Evolutionary conservation across 768 basidiomycete genomes (phyloP).

Genomic region (Lentinula boryana): DNA sequence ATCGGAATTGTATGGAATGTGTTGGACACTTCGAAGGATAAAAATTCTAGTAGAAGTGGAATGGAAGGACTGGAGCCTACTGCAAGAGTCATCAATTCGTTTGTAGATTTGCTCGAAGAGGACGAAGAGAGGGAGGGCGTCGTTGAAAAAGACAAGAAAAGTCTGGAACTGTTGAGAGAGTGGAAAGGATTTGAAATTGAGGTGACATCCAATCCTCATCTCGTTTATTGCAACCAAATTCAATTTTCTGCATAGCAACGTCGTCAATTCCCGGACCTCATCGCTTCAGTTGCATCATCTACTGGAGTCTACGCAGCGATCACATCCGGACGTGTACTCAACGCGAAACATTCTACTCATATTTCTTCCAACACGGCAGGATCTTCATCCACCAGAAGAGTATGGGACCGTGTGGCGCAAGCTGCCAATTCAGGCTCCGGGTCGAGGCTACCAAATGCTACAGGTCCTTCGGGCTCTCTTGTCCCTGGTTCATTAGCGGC

Average conservation of each 20-base stretch:
- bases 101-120: constrained; percentile 77
- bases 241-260: constrained; percentile 51
- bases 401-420: constrained; percentile 85
- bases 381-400: constrained; percentile 32
- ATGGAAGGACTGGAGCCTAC: constrained; percentile 52
- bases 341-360: constrained; percentile 72
- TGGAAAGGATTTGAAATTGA: constrained; percentile 86
- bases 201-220: constrained; percentile 11
- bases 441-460: constrained; percentile 26
- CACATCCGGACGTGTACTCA: constrained; percentile 75
- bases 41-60: not conserved
- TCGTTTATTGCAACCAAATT: not conserved
- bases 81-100: constrained; percentile 61
- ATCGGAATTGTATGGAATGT: constrained; percentile 87
- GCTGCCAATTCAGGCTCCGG: constrained; percentile 48
- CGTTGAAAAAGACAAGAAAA: constrained; percentile 37
- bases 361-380: constrained; percentile 30
- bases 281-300: constrained; percentile 48
- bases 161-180: constrained; percentile 60
- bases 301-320: constrained; percentile 64
- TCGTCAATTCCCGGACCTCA: constrained; percentile 77
- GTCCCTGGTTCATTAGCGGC: constrained; percentile 17
- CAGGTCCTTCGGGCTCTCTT: constrained; percentile 18
- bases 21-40: constrained; percentile 29
- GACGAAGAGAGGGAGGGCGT: constrained; percentile 36